These are phyloP conservation scores for Aspergillus conjunctus DNA, from an alignment of 495 filamentous ascomycete species.

Conservation along the genomic window DNA sequence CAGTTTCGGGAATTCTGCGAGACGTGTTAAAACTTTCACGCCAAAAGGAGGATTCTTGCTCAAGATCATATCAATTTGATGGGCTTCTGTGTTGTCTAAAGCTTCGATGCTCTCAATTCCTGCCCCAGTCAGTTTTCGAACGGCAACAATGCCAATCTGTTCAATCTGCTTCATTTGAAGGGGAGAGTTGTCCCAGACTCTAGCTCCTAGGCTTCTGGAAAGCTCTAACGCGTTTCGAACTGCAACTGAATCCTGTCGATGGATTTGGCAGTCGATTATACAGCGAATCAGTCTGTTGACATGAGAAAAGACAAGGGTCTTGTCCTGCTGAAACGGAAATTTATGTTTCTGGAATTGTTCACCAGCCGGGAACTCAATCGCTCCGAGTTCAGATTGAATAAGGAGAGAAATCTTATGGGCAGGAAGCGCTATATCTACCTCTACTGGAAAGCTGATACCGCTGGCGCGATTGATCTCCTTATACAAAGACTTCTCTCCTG, in stretches of 20 bases:
- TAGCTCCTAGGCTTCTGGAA: constrained; percentile 72
- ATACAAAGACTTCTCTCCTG: constrained; percentile 73
- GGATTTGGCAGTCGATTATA: constrained; percentile 79
- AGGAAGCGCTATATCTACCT: constrained; percentile 68
- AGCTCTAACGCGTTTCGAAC: constrained; percentile 76
- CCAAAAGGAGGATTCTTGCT: constrained; percentile 86
- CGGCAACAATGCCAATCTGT: constrained; percentile 73
- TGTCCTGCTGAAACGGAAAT: constrained; percentile 68
- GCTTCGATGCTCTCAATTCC: constrained; percentile 71
- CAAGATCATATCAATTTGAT: constrained; percentile 74
- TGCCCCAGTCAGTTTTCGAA: constrained; percentile 73
- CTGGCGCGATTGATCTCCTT: constrained; percentile 78
- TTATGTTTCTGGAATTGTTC: constrained; percentile 63
- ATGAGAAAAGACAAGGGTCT: constrained; percentile 68
- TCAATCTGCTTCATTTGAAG: constrained; percentile 86
- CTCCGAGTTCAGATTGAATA: constrained; percentile 78
- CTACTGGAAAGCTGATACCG: constrained; percentile 76
- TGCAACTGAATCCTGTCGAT: constrained; percentile 65
- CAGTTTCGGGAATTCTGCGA: constrained; percentile 76
- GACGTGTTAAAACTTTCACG: constrained; percentile 59
- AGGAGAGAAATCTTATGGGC: constrained; percentile 88
- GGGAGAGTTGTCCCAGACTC: constrained; percentile 84
- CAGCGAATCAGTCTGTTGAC: constrained; percentile 77
- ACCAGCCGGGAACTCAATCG: constrained; percentile 67
- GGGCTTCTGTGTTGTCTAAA: constrained; percentile 66